A percentile compares a stretch with the other conserved stretches of the same genome.
Evolutionary conservation across 176 grass and related monocot genomes (phyloP).

Genomic region (Juncus effusus): DNA sequence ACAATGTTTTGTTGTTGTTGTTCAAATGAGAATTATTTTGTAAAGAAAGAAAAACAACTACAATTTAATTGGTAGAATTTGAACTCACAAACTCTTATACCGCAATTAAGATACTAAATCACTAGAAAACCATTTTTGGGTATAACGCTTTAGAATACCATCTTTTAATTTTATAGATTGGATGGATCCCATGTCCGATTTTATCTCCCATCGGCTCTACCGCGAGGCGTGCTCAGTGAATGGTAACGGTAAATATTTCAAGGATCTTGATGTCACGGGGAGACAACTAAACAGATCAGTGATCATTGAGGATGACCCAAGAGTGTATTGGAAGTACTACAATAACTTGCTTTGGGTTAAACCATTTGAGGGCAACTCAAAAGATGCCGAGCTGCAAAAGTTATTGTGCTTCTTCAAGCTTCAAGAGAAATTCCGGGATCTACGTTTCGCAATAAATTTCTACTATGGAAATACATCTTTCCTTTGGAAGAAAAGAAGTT

Average conservation of each 20-base stretch:
- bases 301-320: neutral
- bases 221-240: neutral
- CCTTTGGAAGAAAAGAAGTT: too few species aligned
- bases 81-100: too few species aligned
- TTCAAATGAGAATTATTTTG: too few species aligned
- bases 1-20: too few species aligned
- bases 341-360: constrained; percentile 1
- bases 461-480: too few species aligned
- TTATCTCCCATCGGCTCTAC: constrained; percentile 13
- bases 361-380: neutral
- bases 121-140: too few species aligned
- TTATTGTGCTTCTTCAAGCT: neutral
- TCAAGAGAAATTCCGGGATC: neutral
- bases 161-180: neutral
- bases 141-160: too few species aligned
- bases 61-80: too few species aligned
- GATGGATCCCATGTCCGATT: constrained; percentile 3
- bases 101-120: too few species aligned
- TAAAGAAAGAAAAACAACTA: too few species aligned
- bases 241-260: neutral
- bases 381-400: neutral
- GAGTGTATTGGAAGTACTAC: neutral
- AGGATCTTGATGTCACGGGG: constrained; percentile 13
- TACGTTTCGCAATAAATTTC: neutral
- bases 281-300: constrained; percentile 7